Conservation (phyloP, 257 asterid species). For the Solanum bukasovii region DNA sequence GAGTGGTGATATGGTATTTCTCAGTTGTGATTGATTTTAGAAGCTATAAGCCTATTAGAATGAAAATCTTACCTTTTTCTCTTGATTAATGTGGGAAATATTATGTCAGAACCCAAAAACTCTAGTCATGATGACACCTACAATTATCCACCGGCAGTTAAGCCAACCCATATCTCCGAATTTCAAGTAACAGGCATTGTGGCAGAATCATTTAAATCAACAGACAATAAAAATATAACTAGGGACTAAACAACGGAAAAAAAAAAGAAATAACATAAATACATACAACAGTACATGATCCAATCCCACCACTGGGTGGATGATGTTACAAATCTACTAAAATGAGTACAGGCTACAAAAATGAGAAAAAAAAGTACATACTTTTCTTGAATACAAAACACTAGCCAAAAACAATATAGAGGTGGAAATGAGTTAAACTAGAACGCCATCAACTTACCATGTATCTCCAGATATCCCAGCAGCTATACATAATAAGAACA, state of each 20-base stretch:
- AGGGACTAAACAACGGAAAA: neutral
- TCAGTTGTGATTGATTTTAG: too few species aligned
- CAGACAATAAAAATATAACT: too few species aligned
- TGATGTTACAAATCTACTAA: neutral
- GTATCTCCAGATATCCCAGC: too few species aligned
- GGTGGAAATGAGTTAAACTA: neutral
- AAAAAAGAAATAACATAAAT: neutral
- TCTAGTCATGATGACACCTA: too few species aligned
- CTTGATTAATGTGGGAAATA: too few species aligned
- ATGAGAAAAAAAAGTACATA: too few species aligned
- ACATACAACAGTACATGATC: neutral
- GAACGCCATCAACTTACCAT: neutral
- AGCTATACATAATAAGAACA: neutral
- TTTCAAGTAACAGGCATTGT: neutral
- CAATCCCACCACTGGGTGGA: neutral
- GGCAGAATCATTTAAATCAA: neutral
- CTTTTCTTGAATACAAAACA: neutral
- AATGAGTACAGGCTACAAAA: neutral
- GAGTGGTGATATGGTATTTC: too few species aligned
- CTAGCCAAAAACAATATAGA: neutral
- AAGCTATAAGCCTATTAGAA: too few species aligned
- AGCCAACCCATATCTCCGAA: neutral
- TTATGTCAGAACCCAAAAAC: too few species aligned
- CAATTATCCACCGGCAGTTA: too few species aligned
- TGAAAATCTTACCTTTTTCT: too few species aligned